phyloP scores from a whole-genome alignment of 202 grass and related monocot species.

The Musa balbisiana region DNA sequence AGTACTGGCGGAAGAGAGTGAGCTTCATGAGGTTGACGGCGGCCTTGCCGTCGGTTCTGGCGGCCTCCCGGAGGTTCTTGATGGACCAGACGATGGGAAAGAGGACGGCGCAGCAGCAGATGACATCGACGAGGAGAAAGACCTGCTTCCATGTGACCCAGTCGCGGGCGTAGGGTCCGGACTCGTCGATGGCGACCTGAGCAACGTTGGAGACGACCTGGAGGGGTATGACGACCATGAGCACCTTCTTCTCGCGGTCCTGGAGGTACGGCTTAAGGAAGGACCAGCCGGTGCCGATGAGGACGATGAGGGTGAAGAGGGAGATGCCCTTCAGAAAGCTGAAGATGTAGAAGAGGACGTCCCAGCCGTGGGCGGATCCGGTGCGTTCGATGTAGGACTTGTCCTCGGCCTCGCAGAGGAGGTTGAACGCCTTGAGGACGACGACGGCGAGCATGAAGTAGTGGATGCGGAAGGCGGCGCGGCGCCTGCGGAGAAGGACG shows the following conservation, averaged over 20 bases:
- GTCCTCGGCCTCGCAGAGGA: slow-evolving; percentile 5
- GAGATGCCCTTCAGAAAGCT: slow-evolving; percentile 12
- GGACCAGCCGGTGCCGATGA: slow-evolving; percentile 12
- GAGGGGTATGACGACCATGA: slow-evolving; percentile 6
- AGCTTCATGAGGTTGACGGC: slow-evolving; percentile 17
- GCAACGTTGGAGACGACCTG: slow-evolving; percentile 12
- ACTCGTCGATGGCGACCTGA: slow-evolving; percentile 16
- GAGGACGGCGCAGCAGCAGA: slow-evolving; percentile 18
- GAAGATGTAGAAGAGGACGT: slow-evolving; percentile 17
- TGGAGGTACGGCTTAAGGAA: slow-evolving; percentile 16
- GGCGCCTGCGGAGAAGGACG: slow-evolving; percentile 7
- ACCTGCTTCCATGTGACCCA: slow-evolving; percentile 13
- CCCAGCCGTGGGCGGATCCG: slow-evolving; percentile 13
- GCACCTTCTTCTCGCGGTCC: slow-evolving; percentile 17
- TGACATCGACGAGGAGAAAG: slow-evolving; percentile 15
- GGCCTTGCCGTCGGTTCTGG: slow-evolving; percentile 11
- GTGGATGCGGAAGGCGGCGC: slow-evolving; percentile 5
- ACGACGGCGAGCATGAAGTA: slow-evolving; percentile 15
- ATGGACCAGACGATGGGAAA: slow-evolving; percentile 17
- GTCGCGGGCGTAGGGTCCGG: slow-evolving; percentile 2
- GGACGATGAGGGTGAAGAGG: slow-evolving; percentile 16
- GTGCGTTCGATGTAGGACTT: slow-evolving; percentile 14
- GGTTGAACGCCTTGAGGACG: slow-evolving; percentile 13
- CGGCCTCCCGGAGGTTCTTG: slow-evolving; percentile 14
- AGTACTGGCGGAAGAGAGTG: slow-evolving; percentile 12